Conservation (phyloP, 805 yeast species). For the Komagataella pastoris region DNA sequence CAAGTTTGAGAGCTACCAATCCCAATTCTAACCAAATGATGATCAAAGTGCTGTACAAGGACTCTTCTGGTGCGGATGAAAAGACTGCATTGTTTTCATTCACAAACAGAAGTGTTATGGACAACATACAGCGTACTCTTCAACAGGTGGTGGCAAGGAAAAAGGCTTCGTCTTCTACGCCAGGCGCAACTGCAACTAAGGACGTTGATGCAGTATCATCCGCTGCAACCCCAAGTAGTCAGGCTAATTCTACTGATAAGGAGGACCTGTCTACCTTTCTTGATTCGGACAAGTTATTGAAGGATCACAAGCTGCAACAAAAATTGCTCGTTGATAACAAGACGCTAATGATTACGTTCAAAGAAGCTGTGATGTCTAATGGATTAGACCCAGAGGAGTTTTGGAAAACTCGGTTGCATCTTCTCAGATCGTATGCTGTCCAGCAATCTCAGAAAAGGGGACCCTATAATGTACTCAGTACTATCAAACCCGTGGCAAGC, state of each 20-base stretch:
- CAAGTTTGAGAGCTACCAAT: slow-evolving; percentile 55
- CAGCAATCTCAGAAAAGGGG: slow-evolving; percentile 79
- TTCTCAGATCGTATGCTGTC: slow-evolving; percentile 76
- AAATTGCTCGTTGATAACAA: slow-evolving; percentile 58
- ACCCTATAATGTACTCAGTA: slow-evolving; percentile 85
- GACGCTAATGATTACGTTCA: slow-evolving; percentile 57
- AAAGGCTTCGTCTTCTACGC: slow-evolving; percentile 25
- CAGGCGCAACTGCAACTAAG: slow-evolving; percentile 4
- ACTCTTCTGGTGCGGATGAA: slow-evolving; percentile 18
- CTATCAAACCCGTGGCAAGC: slow-evolving; percentile 88
- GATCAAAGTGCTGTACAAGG: slow-evolving; percentile 39
- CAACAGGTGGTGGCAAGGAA: slow-evolving; percentile 59
- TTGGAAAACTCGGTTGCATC: slow-evolving; percentile 74
- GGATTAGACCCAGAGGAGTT: slow-evolving; percentile 72
- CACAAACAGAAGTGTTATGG: slow-evolving; percentile 64
- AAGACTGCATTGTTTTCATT: slow-evolving; percentile 41
- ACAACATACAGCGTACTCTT: slow-evolving; percentile 49
- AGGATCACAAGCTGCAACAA: slow-evolving; percentile 70
- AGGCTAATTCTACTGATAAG: slow-evolving; percentile 5
- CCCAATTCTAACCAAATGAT: slow-evolving; percentile 54
- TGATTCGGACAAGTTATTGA: slow-evolving; percentile 44
- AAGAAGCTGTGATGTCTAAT: slow-evolving; percentile 73
- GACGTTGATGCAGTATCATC: slow-evolving; percentile 3
- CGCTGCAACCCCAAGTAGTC: slow-evolving; percentile 4
- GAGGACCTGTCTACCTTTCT: slow-evolving; percentile 20